A percentile compares a stretch with the other conserved stretches of the same genome.
Conservation (phyloP, 208 protist species). For the Acanthamoeba triangularis region DNA sequence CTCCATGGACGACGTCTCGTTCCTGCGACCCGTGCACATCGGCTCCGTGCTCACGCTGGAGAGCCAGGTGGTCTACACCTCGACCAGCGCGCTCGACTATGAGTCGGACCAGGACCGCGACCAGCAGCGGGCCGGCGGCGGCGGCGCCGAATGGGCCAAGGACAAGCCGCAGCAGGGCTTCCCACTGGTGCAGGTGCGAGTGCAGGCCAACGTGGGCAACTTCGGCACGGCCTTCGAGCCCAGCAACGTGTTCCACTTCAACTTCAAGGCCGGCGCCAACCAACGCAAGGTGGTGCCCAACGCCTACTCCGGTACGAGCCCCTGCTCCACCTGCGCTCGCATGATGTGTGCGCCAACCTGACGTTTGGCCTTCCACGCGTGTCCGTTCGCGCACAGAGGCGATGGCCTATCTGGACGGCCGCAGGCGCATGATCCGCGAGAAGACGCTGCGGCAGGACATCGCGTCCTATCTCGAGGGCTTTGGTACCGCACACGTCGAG, state of each 20-base stretch:
- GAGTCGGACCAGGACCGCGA: background rate
- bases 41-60: conserved; percentile 57
- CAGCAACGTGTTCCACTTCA: conserved; percentile 75
- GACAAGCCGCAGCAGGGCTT: background rate
- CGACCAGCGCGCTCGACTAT: background rate
- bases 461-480: background rate
- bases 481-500: background rate
- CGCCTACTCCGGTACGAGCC: conserved; percentile 46
- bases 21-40: conserved; percentile 61
- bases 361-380: too few relatives aligned
- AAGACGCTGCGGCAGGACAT: conserved; percentile 32
- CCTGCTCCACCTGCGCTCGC: too few relatives aligned
- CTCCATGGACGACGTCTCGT: conserved; percentile 74
- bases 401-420: conserved; percentile 70
- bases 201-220: conserved; percentile 65
- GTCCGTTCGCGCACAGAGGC: conserved; percentile 44
- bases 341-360: too few relatives aligned
- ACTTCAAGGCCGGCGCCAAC: conserved; percentile 48
- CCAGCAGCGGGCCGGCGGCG: background rate
- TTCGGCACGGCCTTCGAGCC: background rate
- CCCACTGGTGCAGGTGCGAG: conserved; percentile 66
- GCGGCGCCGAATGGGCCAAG: too few relatives aligned
- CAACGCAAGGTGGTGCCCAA: conserved; percentile 32
- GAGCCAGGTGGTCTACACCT: conserved; percentile 64
- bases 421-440: conserved; percentile 42